Evolutionary conservation across 2,329 filamentous ascomycete genomes (phyloP).

Genomic region (Knufia fluminis): DNA sequence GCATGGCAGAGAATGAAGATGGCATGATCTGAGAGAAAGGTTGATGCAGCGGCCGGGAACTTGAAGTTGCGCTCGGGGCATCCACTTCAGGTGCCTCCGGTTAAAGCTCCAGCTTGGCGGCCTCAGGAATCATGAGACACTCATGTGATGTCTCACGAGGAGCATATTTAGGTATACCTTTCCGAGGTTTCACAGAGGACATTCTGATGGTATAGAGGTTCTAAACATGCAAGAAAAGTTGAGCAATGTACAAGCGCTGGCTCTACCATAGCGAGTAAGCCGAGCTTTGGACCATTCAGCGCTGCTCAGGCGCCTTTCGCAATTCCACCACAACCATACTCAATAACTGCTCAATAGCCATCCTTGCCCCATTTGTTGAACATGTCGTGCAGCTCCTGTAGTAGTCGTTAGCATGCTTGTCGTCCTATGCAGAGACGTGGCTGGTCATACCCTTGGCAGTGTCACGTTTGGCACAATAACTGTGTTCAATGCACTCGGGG

Average conservation of each 20-base stretch:
- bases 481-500: conserved; percentile 88
- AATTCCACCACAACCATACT: neutral
- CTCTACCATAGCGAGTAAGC: neutral
- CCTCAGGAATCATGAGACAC: neutral
- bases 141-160: too few species aligned
- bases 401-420: conserved; percentile 4
- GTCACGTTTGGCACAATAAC: conserved; percentile 91
- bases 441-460: conserved; percentile 64
- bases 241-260: conserved; percentile 3
- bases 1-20: neutral
- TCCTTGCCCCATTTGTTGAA: conserved; percentile 99
- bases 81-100: neutral
- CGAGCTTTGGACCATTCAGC: neutral
- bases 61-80: neutral
- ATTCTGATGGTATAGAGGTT: neutral
- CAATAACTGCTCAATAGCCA: conserved; percentile 51
- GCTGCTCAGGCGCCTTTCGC: neutral
- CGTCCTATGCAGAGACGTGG: neutral
- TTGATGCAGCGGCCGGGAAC: neutral
- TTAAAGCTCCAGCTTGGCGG: neutral
- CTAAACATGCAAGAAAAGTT: conserved; percentile 7
- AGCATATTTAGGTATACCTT: neutral
- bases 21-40: neutral
- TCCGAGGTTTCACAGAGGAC: neutral
- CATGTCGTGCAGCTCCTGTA: conserved; percentile 79